Percentiles rank a stretch among this genome's conserved stretches.
phyloP scores from a whole-genome alignment of 2,329 filamentous ascomycete species.

The Cladosporium sp. region DNA sequence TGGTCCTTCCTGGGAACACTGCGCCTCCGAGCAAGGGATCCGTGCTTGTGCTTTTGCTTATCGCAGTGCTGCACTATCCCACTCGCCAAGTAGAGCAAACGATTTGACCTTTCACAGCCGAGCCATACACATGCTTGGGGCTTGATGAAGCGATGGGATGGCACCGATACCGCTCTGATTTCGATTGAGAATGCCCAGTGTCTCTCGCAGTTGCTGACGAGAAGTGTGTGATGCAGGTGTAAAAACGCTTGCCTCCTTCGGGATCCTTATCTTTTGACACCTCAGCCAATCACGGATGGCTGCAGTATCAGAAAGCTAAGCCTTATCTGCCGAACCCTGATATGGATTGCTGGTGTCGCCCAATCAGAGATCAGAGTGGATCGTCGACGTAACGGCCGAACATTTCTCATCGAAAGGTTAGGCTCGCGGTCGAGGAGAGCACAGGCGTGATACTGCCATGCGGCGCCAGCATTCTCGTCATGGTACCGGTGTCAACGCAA shows the following conservation, averaged over 20 bases:
- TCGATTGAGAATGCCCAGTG: slow-evolving; percentile 17
- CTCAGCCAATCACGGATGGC: not conserved
- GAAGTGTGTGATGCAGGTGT: slow-evolving; percentile 14
- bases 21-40: slow-evolving; percentile 5
- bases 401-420: slow-evolving; percentile 3
- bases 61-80: not conserved
- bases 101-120: slow-evolving; percentile 55
- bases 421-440: slow-evolving; percentile 1
- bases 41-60: slow-evolving; percentile 11
- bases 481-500: not conserved
- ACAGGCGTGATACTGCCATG: slow-evolving; percentile 14
- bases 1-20: not conserved
- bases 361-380: slow-evolving; percentile 2
- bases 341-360: slow-evolving; percentile 9
- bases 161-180: slow-evolving; percentile 16
- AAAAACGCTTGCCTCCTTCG: not conserved
- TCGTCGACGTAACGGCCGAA: slow-evolving; percentile 14
- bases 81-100: not conserved
- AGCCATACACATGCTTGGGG: slow-evolving; percentile 43
- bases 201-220: not conserved
- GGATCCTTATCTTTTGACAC: slow-evolving; percentile 9
- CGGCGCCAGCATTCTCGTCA: slow-evolving; percentile 5
- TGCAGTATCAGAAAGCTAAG: slow-evolving; percentile 8
- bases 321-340: not conserved
- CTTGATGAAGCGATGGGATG: slow-evolving; percentile 35